These are phyloP conservation scores for Ustilago curta DNA, from an alignment of 1,284 basidiomycete genomes.

Conservation along the genomic window DNA sequence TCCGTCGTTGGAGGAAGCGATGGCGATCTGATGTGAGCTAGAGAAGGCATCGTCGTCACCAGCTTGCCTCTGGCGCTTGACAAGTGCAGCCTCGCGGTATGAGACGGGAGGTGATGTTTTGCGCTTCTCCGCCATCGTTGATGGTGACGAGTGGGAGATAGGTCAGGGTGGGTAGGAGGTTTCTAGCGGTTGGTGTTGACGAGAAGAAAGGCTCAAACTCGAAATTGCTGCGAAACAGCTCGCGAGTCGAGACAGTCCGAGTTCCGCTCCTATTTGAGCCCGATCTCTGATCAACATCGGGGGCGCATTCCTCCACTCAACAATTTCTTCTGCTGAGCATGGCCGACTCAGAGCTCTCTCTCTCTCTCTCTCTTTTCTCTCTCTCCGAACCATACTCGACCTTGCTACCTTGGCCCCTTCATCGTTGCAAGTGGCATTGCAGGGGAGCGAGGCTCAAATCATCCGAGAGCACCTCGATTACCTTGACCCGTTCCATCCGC, in stretches of 20 bases:
- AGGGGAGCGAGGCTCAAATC: constrained; percentile 8
- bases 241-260: constrained; percentile 35
- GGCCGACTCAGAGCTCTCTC: constrained; percentile 25
- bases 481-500: not conserved
- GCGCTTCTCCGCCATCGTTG: constrained; percentile 64
- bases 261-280: constrained; percentile 8
- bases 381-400: constrained; percentile 8
- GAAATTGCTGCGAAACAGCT: constrained; percentile 12
- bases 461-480: too few species aligned
- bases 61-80: constrained; percentile 59
- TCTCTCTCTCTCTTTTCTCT: constrained; percentile 3
- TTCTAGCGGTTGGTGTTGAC: not conserved
- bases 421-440: not conserved
- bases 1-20: constrained; percentile 54
- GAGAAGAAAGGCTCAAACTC: constrained; percentile 8
- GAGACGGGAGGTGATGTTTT: constrained; percentile 55
- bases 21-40: constrained; percentile 44
- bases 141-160: not conserved
- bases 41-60: constrained; percentile 32
- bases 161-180: not conserved
- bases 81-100: constrained; percentile 43
- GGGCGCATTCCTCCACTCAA: constrained; percentile 10
- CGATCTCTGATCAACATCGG: constrained; percentile 11
- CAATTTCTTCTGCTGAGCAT: constrained; percentile 2
- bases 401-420: constrained; percentile 3